phyloP scores from a whole-genome alignment of 202 grass and related monocot genomes.

The Brachypodium distachyon region DNA sequence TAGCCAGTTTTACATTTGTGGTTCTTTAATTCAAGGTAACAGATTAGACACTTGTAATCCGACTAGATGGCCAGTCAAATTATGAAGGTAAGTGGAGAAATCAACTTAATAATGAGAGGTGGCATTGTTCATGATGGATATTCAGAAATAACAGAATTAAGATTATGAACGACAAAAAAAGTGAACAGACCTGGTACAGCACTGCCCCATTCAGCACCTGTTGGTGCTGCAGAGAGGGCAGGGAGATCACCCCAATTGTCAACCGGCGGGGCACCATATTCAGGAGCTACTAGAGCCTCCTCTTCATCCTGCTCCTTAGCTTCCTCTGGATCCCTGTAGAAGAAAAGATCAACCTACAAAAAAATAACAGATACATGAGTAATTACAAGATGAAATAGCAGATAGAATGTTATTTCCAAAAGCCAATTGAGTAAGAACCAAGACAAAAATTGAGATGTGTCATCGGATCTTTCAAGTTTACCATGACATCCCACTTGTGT shows the following conservation, averaged over 20 bases:
- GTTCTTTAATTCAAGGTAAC: neutral
- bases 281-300: conserved; percentile 31
- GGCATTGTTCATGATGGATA: neutral
- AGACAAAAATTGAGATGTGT: neutral
- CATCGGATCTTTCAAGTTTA: neutral
- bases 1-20: too few species aligned
- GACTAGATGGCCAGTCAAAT: neutral
- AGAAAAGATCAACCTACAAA: conserved; percentile 83
- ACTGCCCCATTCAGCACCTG: conserved; percentile 24
- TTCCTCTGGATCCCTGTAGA: conserved; percentile 86
- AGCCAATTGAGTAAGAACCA: neutral
- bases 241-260: conserved; percentile 43
- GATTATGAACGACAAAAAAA: neutral
- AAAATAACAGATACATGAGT: neutral
- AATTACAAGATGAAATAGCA: neutral
- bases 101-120: neutral
- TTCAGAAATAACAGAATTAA: neutral
- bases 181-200: conserved; percentile 12
- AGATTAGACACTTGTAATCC: neutral
- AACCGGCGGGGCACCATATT: neutral
- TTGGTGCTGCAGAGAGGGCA: neutral
- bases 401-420: neutral
- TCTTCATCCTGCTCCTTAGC: conserved; percentile 75
- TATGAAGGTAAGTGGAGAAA: neutral
- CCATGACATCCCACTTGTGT: conserved; percentile 85